Evolutionary conservation across 306 rosid species (phyloP), one percentile per base, ranked within the genome.

Genomic region (Rosa lucieae): DNA sequence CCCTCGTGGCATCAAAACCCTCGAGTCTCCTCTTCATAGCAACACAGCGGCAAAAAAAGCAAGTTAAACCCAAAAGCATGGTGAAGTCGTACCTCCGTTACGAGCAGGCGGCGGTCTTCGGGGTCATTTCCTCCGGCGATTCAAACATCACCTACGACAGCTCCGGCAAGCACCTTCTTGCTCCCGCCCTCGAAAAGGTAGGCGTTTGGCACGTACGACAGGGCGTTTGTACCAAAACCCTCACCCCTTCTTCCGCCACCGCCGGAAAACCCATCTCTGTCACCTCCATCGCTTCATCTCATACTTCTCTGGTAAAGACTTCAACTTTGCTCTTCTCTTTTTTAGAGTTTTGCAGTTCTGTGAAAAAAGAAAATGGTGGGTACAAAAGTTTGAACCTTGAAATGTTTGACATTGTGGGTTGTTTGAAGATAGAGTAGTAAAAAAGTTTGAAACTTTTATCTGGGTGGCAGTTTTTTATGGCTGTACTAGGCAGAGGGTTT

Each of bases 161-260:
- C 84, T 90, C 94, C 79, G 99, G 99, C 53, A 92, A 89, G 76
- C 89, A 89, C 82, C 94, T 95, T 10, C 85, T 95, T n/a, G 87
- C 96, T 78, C 98, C 98, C 49, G 99, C 97, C 3, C 92, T 95
- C 55, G 99, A 91, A 79, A 91, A 89, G 47, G 81, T 95, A 47
- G 89, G 89, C 56, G 87, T 92, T 8, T 95, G 98, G 98, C 91
- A 91, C 82, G 96, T 92, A 53, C 95, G 99, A 2, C 98, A 92
- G 67, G 98, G 99, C 77, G 43, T 91, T 77, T 91, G 96, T 83
- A 82, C 89, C 75, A 92, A 90, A 84, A 89, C 89, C 83, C 90
- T 95, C 77, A 77, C 81, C 14, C 98, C 97, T 59, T 70, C 90
- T 15, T 43, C 81, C 49, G 59, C 83, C 21, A 85, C 89, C 18